Evolutionary conservation across 2,329 filamentous ascomycete species (phyloP), one percentile per base, ranked within the genome.

Genomic region (Gliomastix tumulicola): DNA sequence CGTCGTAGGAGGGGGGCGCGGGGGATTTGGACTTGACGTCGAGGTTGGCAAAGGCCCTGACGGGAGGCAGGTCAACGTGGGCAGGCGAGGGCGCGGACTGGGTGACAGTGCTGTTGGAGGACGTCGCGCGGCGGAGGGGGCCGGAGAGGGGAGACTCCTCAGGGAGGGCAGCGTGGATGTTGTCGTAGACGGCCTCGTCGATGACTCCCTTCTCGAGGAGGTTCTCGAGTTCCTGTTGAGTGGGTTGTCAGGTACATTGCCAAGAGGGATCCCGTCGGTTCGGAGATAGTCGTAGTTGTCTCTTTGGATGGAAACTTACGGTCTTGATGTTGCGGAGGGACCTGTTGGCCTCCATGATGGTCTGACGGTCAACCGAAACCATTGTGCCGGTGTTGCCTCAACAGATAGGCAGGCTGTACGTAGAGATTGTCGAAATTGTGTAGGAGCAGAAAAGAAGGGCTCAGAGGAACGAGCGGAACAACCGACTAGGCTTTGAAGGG

Each of bases 181-280:
- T 74, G 52, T 86, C 82, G 56, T 89, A 88, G 54, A 82, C 79
- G 38, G 79, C 66, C 41, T 85, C 80, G 44, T 74, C 79, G 57
- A 97, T 86, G 53, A 89, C 71, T 47, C 82, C 82, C 53, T 84
- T 79, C 58, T 95, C 89, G 48, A 87, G 76, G 42, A 97, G 84
- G 49, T 81, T 84, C 62, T 95, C 88, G 42, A 96, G 84, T 67
- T 96, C 89, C 89, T 95, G 48, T 21, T n/a, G n/a, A n/a, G n/a
- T n/a, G n/a, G n/a, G n/a, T n/a, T n/a, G n/a, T n/a, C n/a, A n/a
- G n/a, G n/a, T n/a, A n/a, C n/a, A n/a, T n/a, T n/a, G n/a, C n/a
- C n/a, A 35, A 25, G 10, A 3, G 13, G 10, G n/a, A 27, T 34
- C 30, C 21, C 21, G 15, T 16, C 11, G 12, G 30, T 30, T 16